Evolutionary conservation across 202 grass and related monocot genomes (phyloP).

Genomic region (Bolboschoenoplectus hybrid): DNA sequence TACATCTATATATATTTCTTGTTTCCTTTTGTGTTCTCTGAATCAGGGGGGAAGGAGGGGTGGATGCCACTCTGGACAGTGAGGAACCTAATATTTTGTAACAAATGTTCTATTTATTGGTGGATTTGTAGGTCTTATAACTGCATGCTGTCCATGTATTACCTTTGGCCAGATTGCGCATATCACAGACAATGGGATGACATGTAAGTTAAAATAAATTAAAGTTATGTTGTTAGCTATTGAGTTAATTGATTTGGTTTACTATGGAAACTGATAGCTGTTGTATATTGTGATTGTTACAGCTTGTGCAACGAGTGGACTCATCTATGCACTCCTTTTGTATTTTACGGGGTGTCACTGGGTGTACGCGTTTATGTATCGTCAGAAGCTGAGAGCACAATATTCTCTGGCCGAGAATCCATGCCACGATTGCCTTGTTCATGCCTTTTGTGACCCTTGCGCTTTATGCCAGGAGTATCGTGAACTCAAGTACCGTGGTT

Average conservation of each 20-base stretch:
- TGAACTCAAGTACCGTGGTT: constrained; percentile 60
- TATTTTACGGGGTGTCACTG: constrained; percentile 31
- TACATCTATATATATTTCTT: background rate
- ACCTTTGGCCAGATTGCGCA: constrained; percentile 66
- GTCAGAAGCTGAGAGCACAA: constrained; percentile 47
- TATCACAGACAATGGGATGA: constrained; percentile 52
- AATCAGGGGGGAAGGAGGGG: background rate
- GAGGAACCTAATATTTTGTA: background rate
- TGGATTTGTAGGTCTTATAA: constrained; percentile 48
- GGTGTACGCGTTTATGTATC: constrained; percentile 54
- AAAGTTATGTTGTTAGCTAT: background rate
- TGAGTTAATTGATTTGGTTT: background rate
- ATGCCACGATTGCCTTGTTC: constrained; percentile 59
- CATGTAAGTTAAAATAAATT: constrained; percentile 33
- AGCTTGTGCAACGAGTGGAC: constrained; percentile 38
- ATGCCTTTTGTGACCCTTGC: constrained; percentile 51
- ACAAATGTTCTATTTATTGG: background rate
- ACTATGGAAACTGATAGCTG: background rate
- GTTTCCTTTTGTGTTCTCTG: background rate
- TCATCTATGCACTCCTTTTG: background rate
- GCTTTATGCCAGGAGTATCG: constrained; percentile 68
- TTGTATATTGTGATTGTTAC: background rate
- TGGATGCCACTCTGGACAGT: background rate
- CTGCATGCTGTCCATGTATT: constrained; percentile 66
- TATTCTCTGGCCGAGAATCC: constrained; percentile 53